Evolutionary conservation across 1,284 basidiomycete species (phyloP).

Genomic region (Trichosporon sp.): DNA sequence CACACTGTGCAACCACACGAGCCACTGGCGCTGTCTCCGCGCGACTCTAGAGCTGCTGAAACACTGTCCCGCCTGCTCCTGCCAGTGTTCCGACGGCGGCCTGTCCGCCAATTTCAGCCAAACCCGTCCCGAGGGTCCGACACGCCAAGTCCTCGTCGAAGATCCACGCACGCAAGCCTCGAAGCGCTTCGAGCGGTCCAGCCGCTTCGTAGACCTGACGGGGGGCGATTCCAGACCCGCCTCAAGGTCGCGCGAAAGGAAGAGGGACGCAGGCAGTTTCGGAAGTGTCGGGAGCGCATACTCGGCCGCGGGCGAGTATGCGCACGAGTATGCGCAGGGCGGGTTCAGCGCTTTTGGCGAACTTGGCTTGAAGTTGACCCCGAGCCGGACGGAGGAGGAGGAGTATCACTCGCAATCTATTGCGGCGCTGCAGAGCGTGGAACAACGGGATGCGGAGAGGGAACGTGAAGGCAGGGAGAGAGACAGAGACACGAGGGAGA

Average conservation of each 20-base stretch:
- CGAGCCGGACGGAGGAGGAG: background rate
- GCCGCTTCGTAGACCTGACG: slow-evolving; percentile 8
- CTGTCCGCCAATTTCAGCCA: slow-evolving; percentile 29
- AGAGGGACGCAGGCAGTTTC: background rate
- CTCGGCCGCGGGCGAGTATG: background rate
- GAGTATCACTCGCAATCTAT: background rate
- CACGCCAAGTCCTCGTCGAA: slow-evolving; percentile 22
- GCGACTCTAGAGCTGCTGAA: slow-evolving; percentile 18
- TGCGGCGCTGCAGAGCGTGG: background rate
- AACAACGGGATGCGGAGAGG: background rate
- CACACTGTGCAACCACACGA: slow-evolving; percentile 66
- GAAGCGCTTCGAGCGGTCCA: background rate
- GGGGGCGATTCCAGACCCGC: background rate
- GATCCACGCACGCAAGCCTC: background rate
- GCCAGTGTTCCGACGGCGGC: slow-evolving; percentile 39
- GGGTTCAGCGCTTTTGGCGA: slow-evolving; percentile 5
- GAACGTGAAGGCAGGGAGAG: background rate
- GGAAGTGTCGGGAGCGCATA: background rate
- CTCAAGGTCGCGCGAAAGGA: background rate
- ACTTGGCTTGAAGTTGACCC: background rate
- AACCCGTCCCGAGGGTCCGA: slow-evolving; percentile 1
- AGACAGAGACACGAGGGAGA: background rate
- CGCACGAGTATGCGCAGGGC: background rate
- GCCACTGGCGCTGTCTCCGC: slow-evolving; percentile 65
- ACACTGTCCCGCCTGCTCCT: slow-evolving; percentile 48